Percentiles rank a stretch among this genome's conserved stretches.
phyloP scores from a whole-genome alignment of 441 rosid species.

The Erodium texanum region DNA sequence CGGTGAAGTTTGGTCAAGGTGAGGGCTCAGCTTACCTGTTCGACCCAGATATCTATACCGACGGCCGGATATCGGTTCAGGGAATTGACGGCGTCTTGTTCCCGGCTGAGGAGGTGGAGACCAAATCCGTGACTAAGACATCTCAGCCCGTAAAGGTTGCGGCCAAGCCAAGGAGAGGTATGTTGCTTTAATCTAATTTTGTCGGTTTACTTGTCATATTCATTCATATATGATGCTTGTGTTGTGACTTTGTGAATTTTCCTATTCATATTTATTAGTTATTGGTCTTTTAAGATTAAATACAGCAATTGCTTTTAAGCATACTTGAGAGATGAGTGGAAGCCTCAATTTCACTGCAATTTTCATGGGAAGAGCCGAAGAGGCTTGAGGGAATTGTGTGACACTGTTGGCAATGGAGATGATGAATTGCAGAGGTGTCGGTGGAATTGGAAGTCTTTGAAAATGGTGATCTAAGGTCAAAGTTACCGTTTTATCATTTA shows the following conservation, averaged over 20 bases:
- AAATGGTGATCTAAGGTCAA: too few species aligned
- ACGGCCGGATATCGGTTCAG: constrained; percentile 90
- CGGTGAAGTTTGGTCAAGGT: constrained; percentile 78
- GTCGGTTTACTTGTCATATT: not conserved
- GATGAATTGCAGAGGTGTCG: not conserved
- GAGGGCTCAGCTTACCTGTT: constrained; percentile 74
- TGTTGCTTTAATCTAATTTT: not conserved
- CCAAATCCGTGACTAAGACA: constrained; percentile 23
- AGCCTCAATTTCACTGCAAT: too few species aligned
- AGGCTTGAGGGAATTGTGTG: too few species aligned
- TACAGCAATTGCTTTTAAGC: too few species aligned
- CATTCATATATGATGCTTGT: too few species aligned
- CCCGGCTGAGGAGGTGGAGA: constrained; percentile 48
- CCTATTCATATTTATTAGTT: too few species aligned
- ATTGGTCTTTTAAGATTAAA: too few species aligned
- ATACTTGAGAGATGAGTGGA: too few species aligned
- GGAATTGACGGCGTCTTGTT: constrained; percentile 88
- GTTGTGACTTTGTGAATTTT: too few species aligned
- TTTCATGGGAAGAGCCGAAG: too few species aligned
- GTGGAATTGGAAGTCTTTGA: too few species aligned
- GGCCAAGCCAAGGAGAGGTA: constrained; percentile 77
- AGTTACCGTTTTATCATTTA: too few species aligned
- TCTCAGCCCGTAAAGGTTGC: constrained; percentile 44
- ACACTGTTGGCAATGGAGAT: not conserved
- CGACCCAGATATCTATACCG: constrained; percentile 89